Evolutionary conservation across 306 rosid species (phyloP), one percentile per base, ranked within the genome.

Genomic region (Vigna mungo): DNA sequence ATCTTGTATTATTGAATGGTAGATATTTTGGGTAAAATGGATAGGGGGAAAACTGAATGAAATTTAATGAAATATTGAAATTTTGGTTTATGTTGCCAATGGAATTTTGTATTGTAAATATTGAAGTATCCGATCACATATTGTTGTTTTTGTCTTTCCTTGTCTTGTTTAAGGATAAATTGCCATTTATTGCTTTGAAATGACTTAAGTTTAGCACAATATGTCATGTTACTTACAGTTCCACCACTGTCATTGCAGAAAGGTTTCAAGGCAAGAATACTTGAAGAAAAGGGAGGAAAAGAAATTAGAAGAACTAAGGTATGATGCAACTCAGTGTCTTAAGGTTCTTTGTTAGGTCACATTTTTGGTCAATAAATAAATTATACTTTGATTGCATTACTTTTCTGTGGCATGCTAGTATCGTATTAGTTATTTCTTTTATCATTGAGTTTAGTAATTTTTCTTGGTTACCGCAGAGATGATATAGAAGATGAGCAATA

Each of bases 401-500:
- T 30, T 30, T 30, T 5, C 34, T 30, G 34, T 30, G 34, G 34
- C 15, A 10, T 41, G 63, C 20, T 55, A 70, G 16, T 74, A 20
- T 69, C 36, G 49, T 79, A 51, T 9, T 70, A 70, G 23, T 51
- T 76, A 81, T 59, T 68, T 27, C 20, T 37, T 34, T 43, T 81
- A 63, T 72, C 7, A 5, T 60, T 59, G 77, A 64, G 27, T 75
- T 46, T 71, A 49, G 47, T 68, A 71, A 36, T 75, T 68, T 62
- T 39, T 18, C 52, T 39, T 55, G 64, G 75, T 47, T 58, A 56
- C 74, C 39, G 43, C 93, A 92, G 97, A 75, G 99, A 90, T 71
- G 97, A 92, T 55, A 88, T 95, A 84, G 93, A 88, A 85, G 99
- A 95, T 59, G 99, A 95, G 49, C 96, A 92, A 63, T 95, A 95